phyloP scores from a whole-genome alignment of 495 filamentous ascomycete genomes.

The Lineolata rhizophorae region DNA sequence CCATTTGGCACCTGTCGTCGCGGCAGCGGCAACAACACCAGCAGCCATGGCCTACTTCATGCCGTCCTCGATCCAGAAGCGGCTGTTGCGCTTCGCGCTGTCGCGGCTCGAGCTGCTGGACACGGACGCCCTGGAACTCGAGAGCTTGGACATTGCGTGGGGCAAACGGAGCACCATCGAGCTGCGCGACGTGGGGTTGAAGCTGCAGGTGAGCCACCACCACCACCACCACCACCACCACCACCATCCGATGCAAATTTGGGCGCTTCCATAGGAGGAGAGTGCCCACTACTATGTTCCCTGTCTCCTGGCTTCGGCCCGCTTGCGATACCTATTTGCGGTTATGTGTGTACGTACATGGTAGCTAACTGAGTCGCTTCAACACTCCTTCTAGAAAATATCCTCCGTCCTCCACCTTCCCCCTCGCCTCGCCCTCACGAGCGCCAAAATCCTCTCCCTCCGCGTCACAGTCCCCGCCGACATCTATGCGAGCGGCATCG shows the following conservation, averaged over 20 bases:
- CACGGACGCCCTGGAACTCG: slow-evolving; percentile 53
- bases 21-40: too few relatives aligned
- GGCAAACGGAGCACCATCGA: slow-evolving; percentile 60
- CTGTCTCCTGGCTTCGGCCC: too few relatives aligned
- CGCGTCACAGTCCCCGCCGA: slow-evolving; percentile 63
- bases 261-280: too few relatives aligned
- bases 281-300: too few relatives aligned
- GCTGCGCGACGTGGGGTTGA: slow-evolving; percentile 58
- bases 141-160: slow-evolving; percentile 54
- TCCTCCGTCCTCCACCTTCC: slow-evolving; percentile 51
- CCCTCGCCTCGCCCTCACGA: slow-evolving; percentile 37
- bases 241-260: too few relatives aligned
- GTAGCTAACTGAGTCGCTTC: too few relatives aligned
- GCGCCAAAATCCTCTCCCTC: slow-evolving; percentile 46
- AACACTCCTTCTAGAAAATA: slow-evolving; percentile 36
- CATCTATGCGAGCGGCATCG: slow-evolving; percentile 56
- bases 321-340: too few relatives aligned
- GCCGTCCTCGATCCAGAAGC: slow-evolving; percentile 62
- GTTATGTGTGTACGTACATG: too few relatives aligned
- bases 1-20: too few relatives aligned
- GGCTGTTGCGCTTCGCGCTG: slow-evolving; percentile 49
- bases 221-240: background rate
- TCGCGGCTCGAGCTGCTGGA: slow-evolving; percentile 65
- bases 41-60: slow-evolving; percentile 35
- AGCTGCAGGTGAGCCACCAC: slow-evolving; percentile 35